Evolutionary conservation across 495 filamentous ascomycete genomes (phyloP), one percentile per base, ranked within the genome.

Genomic region (Talaromyces ruber): DNA sequence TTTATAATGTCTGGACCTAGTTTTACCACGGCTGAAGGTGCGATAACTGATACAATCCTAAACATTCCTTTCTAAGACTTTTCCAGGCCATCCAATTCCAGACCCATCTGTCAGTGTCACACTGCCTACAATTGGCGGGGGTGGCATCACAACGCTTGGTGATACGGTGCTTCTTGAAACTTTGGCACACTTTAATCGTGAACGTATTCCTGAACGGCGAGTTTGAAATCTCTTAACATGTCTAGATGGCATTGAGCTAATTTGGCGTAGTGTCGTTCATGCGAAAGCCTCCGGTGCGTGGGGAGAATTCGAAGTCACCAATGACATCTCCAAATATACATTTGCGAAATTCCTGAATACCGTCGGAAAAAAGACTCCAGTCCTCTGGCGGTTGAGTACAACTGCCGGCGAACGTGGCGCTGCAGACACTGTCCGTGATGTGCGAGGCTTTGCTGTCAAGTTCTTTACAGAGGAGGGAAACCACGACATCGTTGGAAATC

Each of bases 391-490:
- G 3, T 81, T 90, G 63, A 88, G 86, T 0, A 90, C 87, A 3
- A 84, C 87, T 6, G 86, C 80, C 25, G 78, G 79, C 26, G 86
- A 88, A 69, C 79, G 82, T 63, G 88, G 86, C 16, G 86, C 83
- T 29, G 72, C 87, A 29, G 88, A 90, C 60, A 84, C 82, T 2
- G 78, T 82, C 1, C 79, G 88, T 6, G 87, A 90, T 73, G 82
- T 86, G 9, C 76, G 84, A 62, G 88, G 88, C 4, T 89, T 85
- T 67, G 78, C 84, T 11, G 73, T 89, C 72, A 90, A 90, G 77
- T 84, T 92, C 71, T 91, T 88, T 68, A 92, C 90, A 2, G 78
- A 88, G 28, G 88, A 94, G 66, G 88, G 88, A 9, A 91, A 91
- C 68, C 85, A 84, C 69, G 89, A 92, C 63, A 83, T 80, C 72